phyloP scores from a whole-genome alignment of 2,329 filamentous ascomycete species.

The Cladosporium sp. region DNA sequence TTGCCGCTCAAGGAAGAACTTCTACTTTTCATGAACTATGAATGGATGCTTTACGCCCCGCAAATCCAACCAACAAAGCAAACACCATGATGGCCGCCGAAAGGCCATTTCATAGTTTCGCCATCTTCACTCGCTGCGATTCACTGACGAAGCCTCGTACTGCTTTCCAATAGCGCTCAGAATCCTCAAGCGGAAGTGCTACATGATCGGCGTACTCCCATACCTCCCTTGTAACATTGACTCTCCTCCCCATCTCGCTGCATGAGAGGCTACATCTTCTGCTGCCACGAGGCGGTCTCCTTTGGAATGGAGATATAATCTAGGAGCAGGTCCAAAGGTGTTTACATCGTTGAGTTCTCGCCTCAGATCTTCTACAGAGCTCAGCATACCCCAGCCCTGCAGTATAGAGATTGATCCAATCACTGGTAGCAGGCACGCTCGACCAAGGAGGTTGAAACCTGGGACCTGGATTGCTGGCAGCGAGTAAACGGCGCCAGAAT shows the following conservation, averaged over 20 bases:
- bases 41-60: too few relatives aligned
- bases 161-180: constrained; percentile 5
- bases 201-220: constrained; percentile 8
- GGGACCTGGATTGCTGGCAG: not conserved
- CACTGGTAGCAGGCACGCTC: not conserved
- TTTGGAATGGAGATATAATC: constrained; percentile 9
- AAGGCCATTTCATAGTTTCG: too few relatives aligned
- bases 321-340: not conserved
- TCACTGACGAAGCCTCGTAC: not conserved
- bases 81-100: too few relatives aligned
- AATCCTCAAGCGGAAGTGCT: not conserved
- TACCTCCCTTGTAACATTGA: not conserved
- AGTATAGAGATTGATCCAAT: not conserved
- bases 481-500: not conserved
- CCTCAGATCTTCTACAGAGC: not conserved
- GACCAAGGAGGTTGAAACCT: not conserved
- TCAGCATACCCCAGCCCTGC: not conserved
- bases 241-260: not conserved
- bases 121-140: not conserved
- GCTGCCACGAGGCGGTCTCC: constrained; percentile 6
- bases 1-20: too few relatives aligned
- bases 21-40: too few relatives aligned
- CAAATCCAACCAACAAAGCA: too few relatives aligned
- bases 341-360: not conserved
- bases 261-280: constrained; percentile 6